Evolutionary conservation across 768 basidiomycete species (phyloP).

Genomic region (Lactarius evosmus): DNA sequence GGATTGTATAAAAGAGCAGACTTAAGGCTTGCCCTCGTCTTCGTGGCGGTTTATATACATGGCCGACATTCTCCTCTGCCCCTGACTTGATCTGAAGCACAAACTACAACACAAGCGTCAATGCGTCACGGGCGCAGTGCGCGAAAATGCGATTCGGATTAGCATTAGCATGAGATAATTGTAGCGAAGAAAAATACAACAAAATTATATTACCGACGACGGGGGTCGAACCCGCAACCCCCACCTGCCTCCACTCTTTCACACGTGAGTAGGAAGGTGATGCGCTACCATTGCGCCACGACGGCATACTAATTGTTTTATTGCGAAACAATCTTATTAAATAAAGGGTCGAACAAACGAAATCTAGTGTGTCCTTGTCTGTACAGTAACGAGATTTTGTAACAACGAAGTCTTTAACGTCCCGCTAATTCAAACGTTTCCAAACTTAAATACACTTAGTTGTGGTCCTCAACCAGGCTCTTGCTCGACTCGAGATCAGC

Average conservation of each 20-base stretch:
- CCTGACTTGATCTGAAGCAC: too few species aligned
- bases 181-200: neutral
- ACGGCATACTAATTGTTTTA: slow-evolving; percentile 27
- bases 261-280: slow-evolving; percentile 34
- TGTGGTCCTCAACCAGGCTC: slow-evolving; percentile 80
- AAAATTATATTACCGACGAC: slow-evolving; percentile 31
- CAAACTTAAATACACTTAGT: slow-evolving; percentile 40
- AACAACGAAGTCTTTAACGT: neutral
- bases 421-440: neutral
- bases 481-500: slow-evolving; percentile 72
- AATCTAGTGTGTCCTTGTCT: neutral
- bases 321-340: neutral
- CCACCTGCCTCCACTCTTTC: slow-evolving; percentile 29
- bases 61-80: too few species aligned
- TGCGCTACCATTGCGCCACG: slow-evolving; percentile 39
- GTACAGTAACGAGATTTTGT: neutral
- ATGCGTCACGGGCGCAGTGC: too few species aligned
- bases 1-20: too few species aligned
- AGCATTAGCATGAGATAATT: too few species aligned
- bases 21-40: too few species aligned
- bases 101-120: too few species aligned
- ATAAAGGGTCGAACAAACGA: neutral
- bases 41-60: too few species aligned
- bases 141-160: too few species aligned
- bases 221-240: slow-evolving; percentile 39